Evolutionary conservation across 1,284 basidiomycete species (phyloP), one percentile per base, ranked within the genome.

Genomic region (Rhizopogon hawkerae): DNA sequence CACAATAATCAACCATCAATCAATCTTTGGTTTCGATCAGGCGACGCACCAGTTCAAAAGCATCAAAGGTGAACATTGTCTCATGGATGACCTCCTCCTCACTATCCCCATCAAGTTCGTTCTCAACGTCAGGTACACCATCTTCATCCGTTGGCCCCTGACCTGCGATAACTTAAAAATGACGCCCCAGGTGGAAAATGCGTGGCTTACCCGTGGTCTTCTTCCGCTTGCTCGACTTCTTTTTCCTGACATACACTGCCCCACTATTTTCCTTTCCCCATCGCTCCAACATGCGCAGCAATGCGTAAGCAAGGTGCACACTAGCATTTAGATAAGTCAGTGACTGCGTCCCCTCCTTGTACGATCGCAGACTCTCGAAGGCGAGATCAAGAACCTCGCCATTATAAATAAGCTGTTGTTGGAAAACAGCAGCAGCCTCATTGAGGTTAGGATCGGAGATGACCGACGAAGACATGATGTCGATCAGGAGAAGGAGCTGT

Each of bases 331-430:
- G 79, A 68, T 91, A 96, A 6, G 83, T 72, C 41, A 83, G 67
- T 16, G 76, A 78, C 62, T 84, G 83, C 11, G 76, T 81, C 57
- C 83, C 81, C 65, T 84, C 77, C 59, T 84, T 88, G 72, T 91
- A 95, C 31, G 74, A 71, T 37, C 79, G 74, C 48, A 96, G 66
- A 48, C 87, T 83, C 23, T 86, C 82, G 36, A 92, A 71, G 0
- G 91, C 79, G 18, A 92, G 80, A 59, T 96, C 92, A 42, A 97
- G 79, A 13, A 93, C 83, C 56, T 94, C 90, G 33, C 89, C 91
- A 59, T 93, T 92, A 70, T 96, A 97, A 59, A 96, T 85, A 35
- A 97, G 71, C 65, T 94, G 89, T 58, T 92, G 82, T 59, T 92
- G 89, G 2, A 97, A 72, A 10, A 85, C 71, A 50, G 81, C 81